phyloP scores from a whole-genome alignment of 441 rosid genomes.

The Brassica hybrid region DNA sequence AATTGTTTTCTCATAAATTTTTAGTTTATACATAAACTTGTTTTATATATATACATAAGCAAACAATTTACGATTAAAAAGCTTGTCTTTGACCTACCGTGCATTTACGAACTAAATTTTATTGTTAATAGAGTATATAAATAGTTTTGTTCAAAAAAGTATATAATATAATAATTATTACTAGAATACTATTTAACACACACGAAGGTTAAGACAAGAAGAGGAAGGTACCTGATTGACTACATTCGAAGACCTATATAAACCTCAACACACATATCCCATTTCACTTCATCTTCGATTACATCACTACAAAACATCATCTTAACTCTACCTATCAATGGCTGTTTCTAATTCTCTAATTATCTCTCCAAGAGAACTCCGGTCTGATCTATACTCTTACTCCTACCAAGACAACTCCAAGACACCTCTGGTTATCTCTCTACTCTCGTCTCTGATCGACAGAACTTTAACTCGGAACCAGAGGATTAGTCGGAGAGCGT shows the following conservation, averaged over 20 bases:
- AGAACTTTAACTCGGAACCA: constrained; percentile 66
- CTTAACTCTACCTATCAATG: constrained; percentile 15
- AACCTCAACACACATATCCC: constrained; percentile 28
- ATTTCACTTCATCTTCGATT: constrained; percentile 31
- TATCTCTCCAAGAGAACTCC: constrained; percentile 79
- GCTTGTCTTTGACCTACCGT: constrained; percentile 29
- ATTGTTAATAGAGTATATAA: background rate
- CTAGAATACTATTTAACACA: constrained; percentile 19
- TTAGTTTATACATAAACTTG: background rate
- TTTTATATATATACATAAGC: background rate
- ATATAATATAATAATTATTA: constrained; percentile 1
- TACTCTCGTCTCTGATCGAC: constrained; percentile 75
- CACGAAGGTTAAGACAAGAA: constrained; percentile 21
- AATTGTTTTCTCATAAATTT: background rate
- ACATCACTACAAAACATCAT: constrained; percentile 23
- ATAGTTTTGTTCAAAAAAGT: background rate
- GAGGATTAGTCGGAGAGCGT: constrained; percentile 48
- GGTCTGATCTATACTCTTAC: constrained; percentile 74
- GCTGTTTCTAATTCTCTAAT: constrained; percentile 44
- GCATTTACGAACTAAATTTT: constrained; percentile 7
- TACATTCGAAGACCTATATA: constrained; percentile 30
- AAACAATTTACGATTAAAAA: background rate
- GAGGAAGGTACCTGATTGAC: constrained; percentile 36
- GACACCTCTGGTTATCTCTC: constrained; percentile 73
- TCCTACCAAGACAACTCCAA: constrained; percentile 61